These are phyloP conservation scores for Russula dissimulans DNA, from an alignment of 768 basidiomycete genomes.

Conservation along the genomic window DNA sequence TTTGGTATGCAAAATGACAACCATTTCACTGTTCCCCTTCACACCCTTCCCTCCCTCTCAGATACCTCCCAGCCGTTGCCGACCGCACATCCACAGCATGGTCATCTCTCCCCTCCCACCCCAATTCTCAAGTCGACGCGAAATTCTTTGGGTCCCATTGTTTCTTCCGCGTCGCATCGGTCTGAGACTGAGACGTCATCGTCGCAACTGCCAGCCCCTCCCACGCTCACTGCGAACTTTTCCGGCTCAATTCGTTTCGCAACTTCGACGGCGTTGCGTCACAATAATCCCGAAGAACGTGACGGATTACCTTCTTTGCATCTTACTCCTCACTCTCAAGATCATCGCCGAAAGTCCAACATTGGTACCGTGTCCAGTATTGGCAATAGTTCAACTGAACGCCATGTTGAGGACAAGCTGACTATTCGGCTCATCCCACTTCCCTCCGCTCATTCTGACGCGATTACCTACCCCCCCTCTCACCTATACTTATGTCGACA, in stretches of 20 bases:
- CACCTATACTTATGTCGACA: conserved; percentile 34
- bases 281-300: conserved; percentile 55
- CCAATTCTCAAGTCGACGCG: conserved; percentile 16
- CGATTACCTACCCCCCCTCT: conserved; percentile 28
- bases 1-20: conserved; percentile 12
- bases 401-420: conserved; percentile 18
- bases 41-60: not conserved
- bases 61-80: not conserved
- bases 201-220: conserved; percentile 53
- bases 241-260: conserved; percentile 53
- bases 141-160: conserved; percentile 28
- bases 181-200: conserved; percentile 34
- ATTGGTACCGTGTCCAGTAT: conserved; percentile 45
- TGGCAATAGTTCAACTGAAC: conserved; percentile 38
- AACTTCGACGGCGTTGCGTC: conserved; percentile 49
- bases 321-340: conserved; percentile 30
- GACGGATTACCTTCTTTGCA: conserved; percentile 44
- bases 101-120: conserved; percentile 8
- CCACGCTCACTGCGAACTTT: conserved; percentile 50
- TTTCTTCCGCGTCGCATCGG: conserved; percentile 23
- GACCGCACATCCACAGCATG: conserved; percentile 6
- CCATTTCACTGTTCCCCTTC: not conserved
- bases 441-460: conserved; percentile 26
- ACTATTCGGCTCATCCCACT: conserved; percentile 18
- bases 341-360: conserved; percentile 49